Evolutionary conservation across 768 basidiomycete genomes (phyloP).

Genomic region (Mycena rebaudengoi): DNA sequence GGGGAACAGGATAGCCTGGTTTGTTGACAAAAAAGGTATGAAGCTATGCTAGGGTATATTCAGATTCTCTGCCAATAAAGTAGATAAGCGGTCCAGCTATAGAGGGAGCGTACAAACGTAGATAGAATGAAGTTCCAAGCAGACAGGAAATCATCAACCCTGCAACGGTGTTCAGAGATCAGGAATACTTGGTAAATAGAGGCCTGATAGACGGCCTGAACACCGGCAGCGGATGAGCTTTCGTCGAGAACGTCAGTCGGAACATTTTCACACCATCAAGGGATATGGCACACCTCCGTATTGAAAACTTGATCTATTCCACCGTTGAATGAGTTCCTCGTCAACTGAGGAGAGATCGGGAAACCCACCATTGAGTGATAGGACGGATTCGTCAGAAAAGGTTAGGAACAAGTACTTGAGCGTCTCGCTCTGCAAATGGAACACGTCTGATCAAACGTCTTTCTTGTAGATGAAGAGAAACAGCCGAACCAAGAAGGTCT

Average conservation of each 20-base stretch:
- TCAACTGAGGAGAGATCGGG: not conserved
- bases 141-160: too few species aligned
- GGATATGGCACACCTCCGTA: slow-evolving; percentile 63
- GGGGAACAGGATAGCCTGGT: too few species aligned
- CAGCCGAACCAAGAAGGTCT: slow-evolving; percentile 66
- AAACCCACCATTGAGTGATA: slow-evolving; percentile 65
- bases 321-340: not conserved
- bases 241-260: not conserved
- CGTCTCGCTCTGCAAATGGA: slow-evolving; percentile 63
- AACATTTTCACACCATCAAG: not conserved
- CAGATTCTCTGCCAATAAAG: too few species aligned
- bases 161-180: too few species aligned
- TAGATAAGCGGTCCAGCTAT: too few species aligned
- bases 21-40: too few species aligned
- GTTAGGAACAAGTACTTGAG: slow-evolving; percentile 80
- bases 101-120: too few species aligned
- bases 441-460: not conserved
- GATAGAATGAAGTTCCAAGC: too few species aligned
- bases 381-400: slow-evolving; percentile 66
- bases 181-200: slow-evolving; percentile 49
- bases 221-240: slow-evolving; percentile 78
- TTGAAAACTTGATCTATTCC: slow-evolving; percentile 76
- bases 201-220: slow-evolving; percentile 61
- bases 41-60: too few species aligned
- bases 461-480: not conserved